These are phyloP conservation scores for Ambrosia artemisiifolia DNA, from an alignment of 129 eudicot genomes.

Conservation along the genomic window DNA sequence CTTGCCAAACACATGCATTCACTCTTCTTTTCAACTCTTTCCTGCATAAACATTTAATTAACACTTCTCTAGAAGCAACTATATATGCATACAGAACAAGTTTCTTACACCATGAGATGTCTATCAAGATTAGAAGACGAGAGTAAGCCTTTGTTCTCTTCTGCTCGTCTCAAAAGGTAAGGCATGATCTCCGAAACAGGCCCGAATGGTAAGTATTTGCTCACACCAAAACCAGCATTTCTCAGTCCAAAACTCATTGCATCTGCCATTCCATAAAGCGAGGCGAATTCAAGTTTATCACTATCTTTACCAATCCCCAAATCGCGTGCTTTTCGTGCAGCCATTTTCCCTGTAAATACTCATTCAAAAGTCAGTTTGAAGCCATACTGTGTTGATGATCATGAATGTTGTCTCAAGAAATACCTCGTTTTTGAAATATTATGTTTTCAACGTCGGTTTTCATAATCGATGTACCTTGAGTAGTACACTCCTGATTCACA, in stretches of 20 bases:
- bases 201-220: conserved; percentile 84
- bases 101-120: conserved; percentile 60
- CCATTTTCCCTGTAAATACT: conserved; percentile 50
- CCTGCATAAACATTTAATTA: conserved; percentile 35
- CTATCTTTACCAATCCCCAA: conserved; percentile 56
- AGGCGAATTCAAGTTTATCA: conserved; percentile 66
- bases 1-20: conserved; percentile 22
- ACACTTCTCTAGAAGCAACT: conserved; percentile 4
- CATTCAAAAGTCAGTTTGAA: conserved; percentile 9
- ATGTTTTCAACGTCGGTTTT: conserved; percentile 4
- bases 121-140: conserved; percentile 64
- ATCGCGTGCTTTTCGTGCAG: conserved; percentile 52
- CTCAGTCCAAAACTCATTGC: conserved; percentile 57
- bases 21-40: conserved; percentile 66
- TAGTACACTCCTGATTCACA: conserved; percentile 18
- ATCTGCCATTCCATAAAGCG: conserved; percentile 84
- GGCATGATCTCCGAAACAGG: conserved; percentile 80
- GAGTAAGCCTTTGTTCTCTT: conserved; percentile 74
- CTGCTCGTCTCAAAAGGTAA: conserved; percentile 82
- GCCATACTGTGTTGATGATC: background rate
- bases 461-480: conserved; percentile 20
- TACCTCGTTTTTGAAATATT: conserved; percentile 4
- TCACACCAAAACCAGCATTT: conserved; percentile 74
- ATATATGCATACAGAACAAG: background rate
- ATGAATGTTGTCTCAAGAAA: conserved; percentile 20